These are phyloP conservation scores for Phialophora chinensis DNA, from an alignment of 2,329 filamentous ascomycete genomes.

Conservation along the genomic window DNA sequence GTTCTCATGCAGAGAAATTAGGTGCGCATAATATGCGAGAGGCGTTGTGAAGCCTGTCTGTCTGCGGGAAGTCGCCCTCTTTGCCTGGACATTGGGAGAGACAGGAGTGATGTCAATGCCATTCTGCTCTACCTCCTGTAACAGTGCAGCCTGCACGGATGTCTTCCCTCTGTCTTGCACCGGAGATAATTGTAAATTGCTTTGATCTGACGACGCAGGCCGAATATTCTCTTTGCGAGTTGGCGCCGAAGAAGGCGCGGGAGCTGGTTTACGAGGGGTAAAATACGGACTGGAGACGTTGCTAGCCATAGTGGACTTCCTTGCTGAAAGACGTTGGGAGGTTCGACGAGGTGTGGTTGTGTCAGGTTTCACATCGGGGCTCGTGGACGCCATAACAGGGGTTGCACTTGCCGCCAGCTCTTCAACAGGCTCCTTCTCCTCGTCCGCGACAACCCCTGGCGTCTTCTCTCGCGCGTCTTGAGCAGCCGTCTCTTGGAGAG, in stretches of 20 bases:
- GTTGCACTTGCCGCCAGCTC: conserved; percentile 5
- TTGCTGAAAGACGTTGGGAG: conserved; percentile 31
- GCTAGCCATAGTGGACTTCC: conserved; percentile 27
- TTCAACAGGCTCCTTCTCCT: conserved; percentile 1
- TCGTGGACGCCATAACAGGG: background rate
- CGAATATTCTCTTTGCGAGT: conserved; percentile 23
- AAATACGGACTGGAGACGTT: conserved; percentile 38
- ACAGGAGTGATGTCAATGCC: background rate
- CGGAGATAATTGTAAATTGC: conserved; percentile 13
- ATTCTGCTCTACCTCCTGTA: conserved; percentile 1
- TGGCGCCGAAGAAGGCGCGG: conserved; percentile 12
- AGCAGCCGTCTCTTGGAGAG: background rate
- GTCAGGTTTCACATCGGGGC: background rate
- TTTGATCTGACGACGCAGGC: background rate
- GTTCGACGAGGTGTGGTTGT: conserved; percentile 22
- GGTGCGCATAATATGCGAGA: conserved; percentile 51
- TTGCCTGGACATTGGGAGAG: background rate
- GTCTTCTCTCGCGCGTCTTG: background rate
- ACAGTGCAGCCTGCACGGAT: background rate
- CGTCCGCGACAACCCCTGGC: background rate
- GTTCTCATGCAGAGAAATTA: conserved; percentile 51
- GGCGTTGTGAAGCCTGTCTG: conserved; percentile 47
- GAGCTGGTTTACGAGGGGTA: conserved; percentile 25
- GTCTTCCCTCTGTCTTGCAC: background rate
- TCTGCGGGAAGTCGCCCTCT: background rate